Conservation (phyloP, 73 alveolate genomes). For the Paramecium primaurelia region DNA sequence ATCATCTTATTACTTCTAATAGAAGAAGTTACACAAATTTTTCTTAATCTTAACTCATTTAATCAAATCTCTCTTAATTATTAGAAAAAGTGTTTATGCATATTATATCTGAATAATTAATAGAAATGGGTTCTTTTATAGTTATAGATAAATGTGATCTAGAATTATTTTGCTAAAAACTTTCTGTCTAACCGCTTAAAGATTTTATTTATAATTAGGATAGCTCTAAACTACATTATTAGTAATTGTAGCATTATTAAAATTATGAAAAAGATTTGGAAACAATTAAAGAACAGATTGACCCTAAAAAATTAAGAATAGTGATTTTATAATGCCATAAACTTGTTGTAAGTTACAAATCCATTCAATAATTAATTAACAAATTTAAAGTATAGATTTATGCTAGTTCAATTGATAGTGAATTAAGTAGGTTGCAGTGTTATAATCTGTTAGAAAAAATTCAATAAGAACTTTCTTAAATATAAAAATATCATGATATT, state of each 20-base stretch:
- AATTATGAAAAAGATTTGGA: background rate
- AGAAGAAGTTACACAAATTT: background rate
- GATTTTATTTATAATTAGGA: background rate
- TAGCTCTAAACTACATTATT: background rate
- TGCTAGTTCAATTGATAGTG: background rate
- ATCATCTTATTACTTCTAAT: background rate
- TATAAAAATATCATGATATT: background rate
- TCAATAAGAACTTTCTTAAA: background rate
- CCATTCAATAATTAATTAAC: background rate
- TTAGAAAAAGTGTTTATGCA: background rate
- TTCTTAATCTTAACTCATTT: background rate
- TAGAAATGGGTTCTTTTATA: background rate
- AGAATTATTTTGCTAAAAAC: background rate
- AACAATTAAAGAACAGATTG: background rate
- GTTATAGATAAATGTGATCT: background rate
- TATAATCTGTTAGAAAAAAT: background rate
- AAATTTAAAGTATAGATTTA: background rate
- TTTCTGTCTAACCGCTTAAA: background rate
- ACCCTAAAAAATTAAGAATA: background rate
- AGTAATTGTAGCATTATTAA: background rate
- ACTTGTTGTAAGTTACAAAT: background rate
- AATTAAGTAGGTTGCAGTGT: background rate
- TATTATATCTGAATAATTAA: background rate
- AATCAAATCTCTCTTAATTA: background rate
- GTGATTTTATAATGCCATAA: background rate